phyloP scores from a whole-genome alignment of 2,329 filamentous ascomycete species.

The Alternaria rosae region DNA sequence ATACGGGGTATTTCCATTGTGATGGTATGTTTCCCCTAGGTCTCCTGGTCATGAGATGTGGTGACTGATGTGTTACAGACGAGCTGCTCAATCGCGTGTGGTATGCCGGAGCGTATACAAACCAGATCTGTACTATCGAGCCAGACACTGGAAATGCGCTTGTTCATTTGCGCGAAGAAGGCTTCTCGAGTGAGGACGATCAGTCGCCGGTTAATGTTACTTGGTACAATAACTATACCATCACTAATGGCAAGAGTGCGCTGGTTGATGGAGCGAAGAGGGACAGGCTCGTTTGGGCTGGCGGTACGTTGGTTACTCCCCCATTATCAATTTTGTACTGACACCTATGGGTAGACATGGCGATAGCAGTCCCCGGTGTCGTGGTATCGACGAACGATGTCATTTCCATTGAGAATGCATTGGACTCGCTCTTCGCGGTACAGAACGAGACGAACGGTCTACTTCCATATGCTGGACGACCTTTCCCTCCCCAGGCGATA shows the following conservation, averaged over 20 bases:
- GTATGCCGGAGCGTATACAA: constrained; percentile 54
- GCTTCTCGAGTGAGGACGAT: constrained; percentile 24
- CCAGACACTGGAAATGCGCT: constrained; percentile 47
- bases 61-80: constrained; percentile 34
- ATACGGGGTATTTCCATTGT: constrained; percentile 54
- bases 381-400: constrained; percentile 64
- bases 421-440: constrained; percentile 58
- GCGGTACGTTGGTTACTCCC: constrained; percentile 37
- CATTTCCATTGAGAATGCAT: constrained; percentile 58
- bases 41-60: not conserved
- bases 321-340: not conserved
- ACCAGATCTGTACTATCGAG: constrained; percentile 51
- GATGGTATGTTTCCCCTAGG: constrained; percentile 42
- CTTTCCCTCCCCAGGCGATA: constrained; percentile 46
- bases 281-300: constrained; percentile 67
- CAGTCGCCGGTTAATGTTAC: constrained; percentile 43
- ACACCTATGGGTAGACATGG: constrained; percentile 56
- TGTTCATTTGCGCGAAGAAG: constrained; percentile 42
- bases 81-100: constrained; percentile 55
- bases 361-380: constrained; percentile 62
- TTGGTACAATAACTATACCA: constrained; percentile 54
- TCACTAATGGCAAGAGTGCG: constrained; percentile 49
- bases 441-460: constrained; percentile 54
- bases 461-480: constrained; percentile 61
- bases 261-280: constrained; percentile 65